Evolutionary conservation across 2,329 filamentous ascomycete species (phyloP).

Genomic region (Fusarium falciforme): DNA sequence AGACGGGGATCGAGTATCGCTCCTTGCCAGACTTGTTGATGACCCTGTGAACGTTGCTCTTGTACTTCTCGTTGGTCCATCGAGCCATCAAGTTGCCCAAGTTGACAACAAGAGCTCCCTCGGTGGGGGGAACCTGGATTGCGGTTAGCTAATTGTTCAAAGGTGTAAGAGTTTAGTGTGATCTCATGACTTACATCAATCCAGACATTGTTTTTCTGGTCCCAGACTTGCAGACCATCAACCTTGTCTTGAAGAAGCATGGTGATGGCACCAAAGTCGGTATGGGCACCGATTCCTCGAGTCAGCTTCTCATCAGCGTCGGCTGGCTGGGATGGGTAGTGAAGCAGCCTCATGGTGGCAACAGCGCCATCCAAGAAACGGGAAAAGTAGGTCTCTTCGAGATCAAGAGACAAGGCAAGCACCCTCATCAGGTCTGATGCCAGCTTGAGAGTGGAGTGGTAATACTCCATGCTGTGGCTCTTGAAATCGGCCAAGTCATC

Average conservation of each 20-base stretch:
- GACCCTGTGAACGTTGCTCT: slow-evolving; percentile 65
- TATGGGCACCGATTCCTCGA: slow-evolving; percentile 61
- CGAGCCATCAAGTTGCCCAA: slow-evolving; percentile 61
- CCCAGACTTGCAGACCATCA: slow-evolving; percentile 64
- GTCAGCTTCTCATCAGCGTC: slow-evolving; percentile 49
- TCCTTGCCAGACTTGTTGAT: slow-evolving; percentile 63
- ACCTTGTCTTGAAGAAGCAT: slow-evolving; percentile 64
- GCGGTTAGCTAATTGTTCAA: background rate
- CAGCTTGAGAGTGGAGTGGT: slow-evolving; percentile 52
- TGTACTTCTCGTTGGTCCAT: slow-evolving; percentile 65
- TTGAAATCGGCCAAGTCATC: slow-evolving; percentile 49
- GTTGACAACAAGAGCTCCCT: slow-evolving; percentile 63
- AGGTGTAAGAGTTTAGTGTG: background rate
- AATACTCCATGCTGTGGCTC: slow-evolving; percentile 54
- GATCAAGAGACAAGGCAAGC: slow-evolving; percentile 55
- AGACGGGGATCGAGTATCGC: slow-evolving; percentile 68
- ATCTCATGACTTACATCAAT: slow-evolving; percentile 44
- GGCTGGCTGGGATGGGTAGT: slow-evolving; percentile 58
- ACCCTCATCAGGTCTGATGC: slow-evolving; percentile 55
- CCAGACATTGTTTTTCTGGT: slow-evolving; percentile 57
- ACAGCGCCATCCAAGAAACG: slow-evolving; percentile 58
- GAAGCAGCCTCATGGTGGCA: slow-evolving; percentile 58
- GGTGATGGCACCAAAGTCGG: slow-evolving; percentile 68
- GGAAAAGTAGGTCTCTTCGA: slow-evolving; percentile 55
- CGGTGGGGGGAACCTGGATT: slow-evolving; percentile 53